Evolutionary conservation across 106 monocot species (phyloP), one percentile per base, ranked within the genome.

Genomic region (Chionographis japonica): DNA sequence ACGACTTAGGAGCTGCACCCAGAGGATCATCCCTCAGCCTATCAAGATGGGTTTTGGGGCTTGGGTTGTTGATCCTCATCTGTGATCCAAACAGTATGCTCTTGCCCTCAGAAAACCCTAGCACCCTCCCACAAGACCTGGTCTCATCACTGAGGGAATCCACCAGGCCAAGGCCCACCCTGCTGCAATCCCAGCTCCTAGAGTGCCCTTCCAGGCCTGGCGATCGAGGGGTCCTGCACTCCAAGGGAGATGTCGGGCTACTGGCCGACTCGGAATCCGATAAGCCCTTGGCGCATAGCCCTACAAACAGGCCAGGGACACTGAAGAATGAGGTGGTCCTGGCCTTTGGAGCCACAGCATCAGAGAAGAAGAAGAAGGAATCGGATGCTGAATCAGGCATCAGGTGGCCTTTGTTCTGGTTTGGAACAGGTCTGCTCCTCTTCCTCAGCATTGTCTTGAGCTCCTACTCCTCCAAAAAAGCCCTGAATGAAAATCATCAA

Each of bases 241-340:
- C 83, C 37, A 84, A 56, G 16, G 83, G 79, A 4, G 83, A 78
- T 17, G 74, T 79, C 0, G 83, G 83, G 61, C 83, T 84, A 43
- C 58, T 62, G 14, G 69, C 57, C 6, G 79, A 35, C 27, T 68
- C 76, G 59, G 15, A 62, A 35, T 74, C 79, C 6, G 55, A 37
- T 58, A 42, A 35, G 37, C 68, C 51, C 56, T 74, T 80, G 58
- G 62, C 38, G 59, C 52, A 57, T 11, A 69, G 51, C n/a, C 74
- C 73, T 6, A 74, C 68, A 68, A 74, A 61, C 8, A 79, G 72
- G 9, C 72, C 68, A 56, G 73, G 68, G 37, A 68, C 68, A 42
- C 62, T 72, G 66, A 78, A 72, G 60, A 75, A 75, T 16, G 66
- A 75, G 59, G 75, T 35, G 58, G 37, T 56, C 18, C 56, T 54